Conservation (phyloP, 805 yeast genomes). For the Dipodascus albidus region DNA sequence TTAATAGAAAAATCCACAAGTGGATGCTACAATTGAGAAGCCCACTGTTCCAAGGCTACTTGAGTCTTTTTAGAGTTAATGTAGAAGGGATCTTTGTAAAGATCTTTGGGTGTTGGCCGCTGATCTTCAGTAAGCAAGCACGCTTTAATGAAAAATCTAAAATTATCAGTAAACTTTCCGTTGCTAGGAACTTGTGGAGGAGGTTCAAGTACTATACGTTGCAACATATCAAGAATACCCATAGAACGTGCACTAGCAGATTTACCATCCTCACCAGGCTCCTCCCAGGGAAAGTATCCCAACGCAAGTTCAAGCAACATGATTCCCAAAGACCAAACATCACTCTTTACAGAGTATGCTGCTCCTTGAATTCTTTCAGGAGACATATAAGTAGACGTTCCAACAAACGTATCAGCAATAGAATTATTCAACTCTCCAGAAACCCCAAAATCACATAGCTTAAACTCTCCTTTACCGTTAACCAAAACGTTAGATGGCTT, state of each 20-base stretch:
- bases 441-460: conserved; percentile 95
- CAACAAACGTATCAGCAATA: conserved; percentile 94
- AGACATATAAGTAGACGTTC: conserved; percentile 95
- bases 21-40: conserved; percentile 4
- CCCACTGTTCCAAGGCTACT: conserved; percentile 16
- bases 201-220: conserved; percentile 85
- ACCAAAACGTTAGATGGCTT: conserved; percentile 90
- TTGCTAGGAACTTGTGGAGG: conserved; percentile 59
- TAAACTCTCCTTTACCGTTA: conserved; percentile 77
- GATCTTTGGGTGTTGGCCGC: conserved; percentile 64
- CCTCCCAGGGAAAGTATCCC: conserved; percentile 63
- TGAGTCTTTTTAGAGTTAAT: conserved; percentile 15
- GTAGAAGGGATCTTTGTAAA: conserved; percentile 32
- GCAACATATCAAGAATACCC: conserved; percentile 81
- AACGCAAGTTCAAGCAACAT: conserved; percentile 82
- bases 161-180: conserved; percentile 31
- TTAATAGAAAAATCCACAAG: background rate
- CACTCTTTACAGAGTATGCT: conserved; percentile 87
- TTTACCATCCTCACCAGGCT: conserved; percentile 1
- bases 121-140: conserved; percentile 67
- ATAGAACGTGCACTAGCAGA: conserved; percentile 31
- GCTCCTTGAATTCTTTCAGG: conserved; percentile 97
- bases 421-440: conserved; percentile 86
- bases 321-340: conserved; percentile 93
- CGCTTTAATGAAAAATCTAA: conserved; percentile 58